These are phyloP conservation scores for Aureobasidium mangrovei DNA, from an alignment of 2,329 filamentous ascomycete genomes.

Conservation along the genomic window DNA sequence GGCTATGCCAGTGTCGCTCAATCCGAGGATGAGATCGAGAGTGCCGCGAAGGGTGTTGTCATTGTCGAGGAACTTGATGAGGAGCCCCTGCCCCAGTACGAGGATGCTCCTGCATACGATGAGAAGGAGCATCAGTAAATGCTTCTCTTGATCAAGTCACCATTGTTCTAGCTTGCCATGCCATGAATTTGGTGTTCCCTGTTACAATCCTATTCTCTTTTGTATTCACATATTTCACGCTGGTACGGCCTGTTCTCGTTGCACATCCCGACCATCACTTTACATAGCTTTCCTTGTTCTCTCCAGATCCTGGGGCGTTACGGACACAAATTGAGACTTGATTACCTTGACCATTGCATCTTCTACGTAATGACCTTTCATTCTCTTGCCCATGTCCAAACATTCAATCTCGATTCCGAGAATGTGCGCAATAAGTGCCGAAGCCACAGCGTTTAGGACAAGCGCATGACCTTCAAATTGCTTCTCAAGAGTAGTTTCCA, in stretches of 20 bases:
- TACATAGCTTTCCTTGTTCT: neutral
- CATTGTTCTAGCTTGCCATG: neutral
- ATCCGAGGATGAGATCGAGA: constrained; percentile 18
- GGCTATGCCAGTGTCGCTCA: constrained; percentile 24
- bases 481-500: too few relatives aligned
- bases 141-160: neutral
- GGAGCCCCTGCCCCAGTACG: constrained; percentile 26
- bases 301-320: neutral
- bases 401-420: too few relatives aligned
- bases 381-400: too few relatives aligned
- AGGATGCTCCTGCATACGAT: constrained; percentile 28
- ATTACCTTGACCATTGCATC: neutral
- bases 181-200: neutral
- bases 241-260: neutral
- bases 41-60: constrained; percentile 15
- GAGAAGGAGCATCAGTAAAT: constrained; percentile 17
- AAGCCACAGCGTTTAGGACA: too few relatives aligned
- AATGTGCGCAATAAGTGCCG: too few relatives aligned
- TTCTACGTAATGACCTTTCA: too few relatives aligned
- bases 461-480: too few relatives aligned
- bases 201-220: neutral
- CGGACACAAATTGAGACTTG: neutral
- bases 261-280: neutral
- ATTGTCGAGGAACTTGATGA: constrained; percentile 16
- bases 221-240: neutral